Percentiles rank a stretch among this genome's conserved stretches.
These are phyloP conservation scores for Epichloe baconii DNA, from an alignment of 2,329 filamentous ascomycete genomes.

Conservation along the genomic window DNA sequence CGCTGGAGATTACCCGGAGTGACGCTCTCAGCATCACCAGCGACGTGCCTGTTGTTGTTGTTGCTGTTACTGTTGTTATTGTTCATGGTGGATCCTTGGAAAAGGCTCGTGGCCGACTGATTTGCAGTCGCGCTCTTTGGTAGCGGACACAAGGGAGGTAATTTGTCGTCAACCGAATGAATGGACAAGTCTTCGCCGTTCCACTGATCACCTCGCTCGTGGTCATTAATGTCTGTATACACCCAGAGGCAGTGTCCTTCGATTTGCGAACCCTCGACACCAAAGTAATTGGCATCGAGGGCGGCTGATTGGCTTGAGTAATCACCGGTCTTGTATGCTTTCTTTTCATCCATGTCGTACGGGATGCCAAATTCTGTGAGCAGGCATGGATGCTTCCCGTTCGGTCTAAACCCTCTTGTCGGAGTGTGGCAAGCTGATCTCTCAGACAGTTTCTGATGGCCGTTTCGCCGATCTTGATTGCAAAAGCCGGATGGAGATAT, in stretches of 20 bases:
- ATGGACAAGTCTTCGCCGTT: conserved; percentile 96
- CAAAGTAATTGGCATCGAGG: conserved; percentile 93
- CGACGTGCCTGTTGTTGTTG: conserved; percentile 23
- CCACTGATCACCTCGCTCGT: conserved; percentile 86
- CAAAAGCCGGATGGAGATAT: conserved; percentile 81
- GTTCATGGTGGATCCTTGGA: conserved; percentile 11
- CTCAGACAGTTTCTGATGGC: conserved; percentile 89
- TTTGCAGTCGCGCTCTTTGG: conserved; percentile 27
- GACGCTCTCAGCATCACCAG: conserved; percentile 44
- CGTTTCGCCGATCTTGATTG: conserved; percentile 81
- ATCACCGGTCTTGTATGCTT: conserved; percentile 90
- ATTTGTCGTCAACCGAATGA: conserved; percentile 68
- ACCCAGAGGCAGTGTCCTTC: conserved; percentile 87
- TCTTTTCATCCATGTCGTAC: conserved; percentile 95
- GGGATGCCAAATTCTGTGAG: conserved; percentile 95
- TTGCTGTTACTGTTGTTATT: conserved; percentile 6
- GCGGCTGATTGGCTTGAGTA: conserved; percentile 86
- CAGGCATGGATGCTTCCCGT: conserved; percentile 77
- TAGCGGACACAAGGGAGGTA: conserved; percentile 38
- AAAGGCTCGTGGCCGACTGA: conserved; percentile 32
- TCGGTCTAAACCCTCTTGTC: conserved; percentile 75
- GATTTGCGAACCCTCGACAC: conserved; percentile 67
- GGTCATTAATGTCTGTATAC: conserved; percentile 72
- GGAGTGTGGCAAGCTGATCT: conserved; percentile 72
- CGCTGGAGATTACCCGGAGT: conserved; percentile 65